A percentile compares a stretch with the other conserved stretches of the same genome.
These are phyloP conservation scores for Heliocybe sulcata DNA, from an alignment of 1,284 basidiomycete genomes.

Conservation along the genomic window DNA sequence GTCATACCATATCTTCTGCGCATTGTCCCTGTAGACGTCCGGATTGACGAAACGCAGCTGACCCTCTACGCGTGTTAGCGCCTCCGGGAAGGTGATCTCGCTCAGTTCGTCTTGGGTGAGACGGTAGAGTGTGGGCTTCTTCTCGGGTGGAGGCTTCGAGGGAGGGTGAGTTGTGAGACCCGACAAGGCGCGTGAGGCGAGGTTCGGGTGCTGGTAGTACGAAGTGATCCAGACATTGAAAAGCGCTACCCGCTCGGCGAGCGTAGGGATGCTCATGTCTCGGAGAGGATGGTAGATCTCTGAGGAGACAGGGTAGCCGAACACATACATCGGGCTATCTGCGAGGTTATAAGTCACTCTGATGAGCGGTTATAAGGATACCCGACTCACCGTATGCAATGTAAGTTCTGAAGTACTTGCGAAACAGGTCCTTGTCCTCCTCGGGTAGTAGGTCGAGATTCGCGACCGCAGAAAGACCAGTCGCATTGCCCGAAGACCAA, in stretches of 20 bases:
- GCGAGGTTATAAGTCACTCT: neutral
- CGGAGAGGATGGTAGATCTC: conserved; percentile 12
- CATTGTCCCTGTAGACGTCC: conserved; percentile 7
- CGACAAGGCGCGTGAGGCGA: conserved; percentile 6
- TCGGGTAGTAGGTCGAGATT: conserved; percentile 12
- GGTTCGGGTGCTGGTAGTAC: conserved; percentile 13
- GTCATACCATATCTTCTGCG: conserved; percentile 9
- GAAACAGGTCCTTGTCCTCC: conserved; percentile 11
- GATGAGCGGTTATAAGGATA: too few relatives aligned
- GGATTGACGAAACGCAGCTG: conserved; percentile 9
- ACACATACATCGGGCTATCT: conserved; percentile 11
- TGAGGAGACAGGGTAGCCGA: conserved; percentile 8
- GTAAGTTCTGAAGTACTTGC: conserved; percentile 14
- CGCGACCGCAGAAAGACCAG: conserved; percentile 15
- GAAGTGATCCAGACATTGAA: conserved; percentile 16
- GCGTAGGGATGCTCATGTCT: conserved; percentile 10
- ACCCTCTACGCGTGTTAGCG: conserved; percentile 8
- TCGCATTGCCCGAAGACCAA: conserved; percentile 19
- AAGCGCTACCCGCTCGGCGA: conserved; percentile 7
- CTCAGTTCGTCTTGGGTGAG: conserved; percentile 5
- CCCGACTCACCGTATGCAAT: conserved; percentile 19
- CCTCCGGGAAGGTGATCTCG: conserved; percentile 9
- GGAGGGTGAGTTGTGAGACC: conserved; percentile 4
- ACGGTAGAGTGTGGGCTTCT: conserved; percentile 8
- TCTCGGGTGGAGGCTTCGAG: conserved; percentile 5